These are phyloP conservation scores for Pseudogymnoascus verrucosus DNA, from an alignment of 2,329 filamentous ascomycete genomes.

Conservation along the genomic window DNA sequence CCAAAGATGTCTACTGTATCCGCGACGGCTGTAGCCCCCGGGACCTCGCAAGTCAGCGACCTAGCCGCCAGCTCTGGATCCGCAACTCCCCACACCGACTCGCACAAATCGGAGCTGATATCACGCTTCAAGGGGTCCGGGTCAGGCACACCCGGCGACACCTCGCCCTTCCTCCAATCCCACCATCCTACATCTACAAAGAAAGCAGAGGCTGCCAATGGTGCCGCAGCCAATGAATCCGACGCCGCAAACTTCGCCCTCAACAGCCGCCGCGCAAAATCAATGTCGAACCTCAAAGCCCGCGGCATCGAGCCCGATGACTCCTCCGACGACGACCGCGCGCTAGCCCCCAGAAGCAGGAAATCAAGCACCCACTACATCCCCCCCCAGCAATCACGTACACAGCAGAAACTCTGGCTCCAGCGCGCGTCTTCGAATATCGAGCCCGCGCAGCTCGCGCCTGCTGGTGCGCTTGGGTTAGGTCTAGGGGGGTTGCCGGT, in stretches of 20 bases:
- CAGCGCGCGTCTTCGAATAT: conserved; percentile 66
- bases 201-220: conserved; percentile 5
- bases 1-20: conserved; percentile 58
- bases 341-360: conserved; percentile 36
- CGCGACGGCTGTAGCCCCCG: conserved; percentile 37
- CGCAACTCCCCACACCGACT: conserved; percentile 29
- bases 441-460: conserved; percentile 49
- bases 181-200: conserved; percentile 12
- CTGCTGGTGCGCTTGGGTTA: conserved; percentile 19
- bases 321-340: conserved; percentile 34
- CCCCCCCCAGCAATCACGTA: conserved; percentile 48
- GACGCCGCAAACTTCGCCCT: not conserved
- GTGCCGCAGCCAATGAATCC: not conserved
- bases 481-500: conserved; percentile 27
- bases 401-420: conserved; percentile 68
- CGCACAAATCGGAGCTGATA: conserved; percentile 39
- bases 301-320: conserved; percentile 26
- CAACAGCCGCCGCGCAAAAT: conserved; percentile 22
- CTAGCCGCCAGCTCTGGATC: conserved; percentile 26
- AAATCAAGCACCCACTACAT: conserved; percentile 22
- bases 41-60: conserved; percentile 19
- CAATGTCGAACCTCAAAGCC: conserved; percentile 24
- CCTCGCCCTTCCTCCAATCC: conserved; percentile 41
- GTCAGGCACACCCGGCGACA: conserved; percentile 42
- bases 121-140: conserved; percentile 51